Base-by-base conservation (phyloP, 805 yeast species). In the Grigorovia jiainica region DNA sequence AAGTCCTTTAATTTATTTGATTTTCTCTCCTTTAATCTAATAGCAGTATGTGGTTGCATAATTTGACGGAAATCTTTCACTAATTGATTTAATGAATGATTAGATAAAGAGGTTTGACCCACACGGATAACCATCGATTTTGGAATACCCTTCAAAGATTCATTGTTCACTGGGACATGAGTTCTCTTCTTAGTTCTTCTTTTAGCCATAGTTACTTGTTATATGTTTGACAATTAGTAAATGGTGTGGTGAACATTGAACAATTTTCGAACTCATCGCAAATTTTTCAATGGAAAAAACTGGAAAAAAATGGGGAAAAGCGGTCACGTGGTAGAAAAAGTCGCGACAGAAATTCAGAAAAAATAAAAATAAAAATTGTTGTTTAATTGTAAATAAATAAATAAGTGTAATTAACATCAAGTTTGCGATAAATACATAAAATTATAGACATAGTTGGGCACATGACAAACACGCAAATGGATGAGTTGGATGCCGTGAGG, bases 1-100 rank as follows among this genome's bases (percentile, higher is more conserved):
- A 83, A 92, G 65, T 90, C 98, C 61, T 83, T 86, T 50, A 92
- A 70, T 57, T 79, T 84, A 63, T 92, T 92, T 32, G 85, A 70
- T 58, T 85, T 86, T 39, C 97, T 72, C 64, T 92, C 98, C 49
- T 80, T 73, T 45, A 92, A 71, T 50, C 78, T 83, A 54, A 87
- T 78, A 10, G 97, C 97, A 3, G 98, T 92, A 56, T 90, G 95
- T 11, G 98, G 98, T 59, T 87, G 92, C 96, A 92, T 87, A 49
- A 87, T 76, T 46, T 75, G 75, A 58, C 98, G 76, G 62, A 89
- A 78, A 62, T 92, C 98, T 45, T 73, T 73, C 17, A 89, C 97
- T 43, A 92, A 69, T 61, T 87, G 95, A 34, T 83, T 72, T 49
- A 92, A 67, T 2, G 95, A 78, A 54, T 84, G 87, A 57, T 90